Percentiles rank a stretch among this genome's conserved stretches.
Conservation (phyloP, 2,329 filamentous ascomycete genomes). For the Alternaria gansuensis region DNA sequence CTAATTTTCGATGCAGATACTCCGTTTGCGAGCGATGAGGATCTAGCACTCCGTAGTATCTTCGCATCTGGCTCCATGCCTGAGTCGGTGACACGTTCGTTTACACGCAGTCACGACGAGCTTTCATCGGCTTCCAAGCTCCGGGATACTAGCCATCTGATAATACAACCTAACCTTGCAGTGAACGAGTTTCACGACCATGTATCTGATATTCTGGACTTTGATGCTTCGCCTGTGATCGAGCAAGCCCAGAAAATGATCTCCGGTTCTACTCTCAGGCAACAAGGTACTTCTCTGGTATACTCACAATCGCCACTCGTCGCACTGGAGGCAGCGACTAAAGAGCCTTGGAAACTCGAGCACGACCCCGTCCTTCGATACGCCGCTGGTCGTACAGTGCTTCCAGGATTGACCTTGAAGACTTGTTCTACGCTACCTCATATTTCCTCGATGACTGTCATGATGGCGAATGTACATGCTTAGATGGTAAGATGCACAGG, state of each 20-base stretch:
- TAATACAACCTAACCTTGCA: neutral
- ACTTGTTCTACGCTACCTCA: constrained; percentile 14
- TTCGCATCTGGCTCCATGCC: neutral
- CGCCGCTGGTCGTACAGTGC: neutral
- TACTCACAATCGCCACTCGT: neutral
- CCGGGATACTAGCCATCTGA: constrained; percentile 8
- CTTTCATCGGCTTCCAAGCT: neutral
- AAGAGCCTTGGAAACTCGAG: constrained; percentile 3
- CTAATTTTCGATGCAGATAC: constrained; percentile 14
- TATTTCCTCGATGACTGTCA: constrained; percentile 14
- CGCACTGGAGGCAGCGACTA: too few species aligned
- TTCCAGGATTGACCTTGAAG: constrained; percentile 18
- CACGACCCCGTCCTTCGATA: constrained; percentile 8
- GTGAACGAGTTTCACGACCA: neutral
- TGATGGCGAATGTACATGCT: constrained; percentile 14
- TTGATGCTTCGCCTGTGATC: neutral
- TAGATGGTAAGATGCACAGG: neutral
- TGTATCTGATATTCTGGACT: neutral
- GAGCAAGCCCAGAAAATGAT: neutral
- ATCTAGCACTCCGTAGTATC: neutral
- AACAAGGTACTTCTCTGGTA: constrained; percentile 6
- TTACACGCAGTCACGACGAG: too few species aligned
- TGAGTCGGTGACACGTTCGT: neutral
- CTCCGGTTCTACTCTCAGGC: neutral
- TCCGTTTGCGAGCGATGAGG: neutral